phyloP scores from a whole-genome alignment of 148 eudicot species.

The Pharnaceum exiguum region DNA sequence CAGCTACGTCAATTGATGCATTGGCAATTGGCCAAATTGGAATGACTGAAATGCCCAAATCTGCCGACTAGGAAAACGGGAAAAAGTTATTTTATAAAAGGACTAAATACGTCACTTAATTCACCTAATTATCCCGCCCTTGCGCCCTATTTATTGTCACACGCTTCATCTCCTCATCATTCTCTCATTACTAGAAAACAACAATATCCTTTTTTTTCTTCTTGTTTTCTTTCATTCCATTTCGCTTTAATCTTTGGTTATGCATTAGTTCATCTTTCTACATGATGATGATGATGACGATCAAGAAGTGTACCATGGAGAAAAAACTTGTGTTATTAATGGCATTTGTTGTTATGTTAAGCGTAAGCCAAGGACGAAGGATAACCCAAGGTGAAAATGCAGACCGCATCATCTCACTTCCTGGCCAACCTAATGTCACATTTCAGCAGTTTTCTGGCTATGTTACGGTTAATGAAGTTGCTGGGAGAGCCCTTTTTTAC shows the following conservation, averaged over 20 bases:
- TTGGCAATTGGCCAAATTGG: no score
- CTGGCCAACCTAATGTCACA: constrained; percentile 76
- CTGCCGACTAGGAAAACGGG: no score
- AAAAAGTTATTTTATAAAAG: no score
- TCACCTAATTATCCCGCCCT: no score
- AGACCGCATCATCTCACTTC: constrained; percentile 59
- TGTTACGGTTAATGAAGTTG: constrained; percentile 59
- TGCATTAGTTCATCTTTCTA: background rate
- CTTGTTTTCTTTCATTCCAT: no score
- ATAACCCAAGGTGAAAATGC: constrained; percentile 35
- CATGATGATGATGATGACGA: background rate
- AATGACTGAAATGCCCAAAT: no score
- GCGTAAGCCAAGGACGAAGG: background rate
- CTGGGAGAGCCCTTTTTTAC: constrained; percentile 86
- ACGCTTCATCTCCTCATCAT: constrained; percentile 1
- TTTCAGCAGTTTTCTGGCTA: constrained; percentile 84
- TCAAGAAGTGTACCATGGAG: background rate
- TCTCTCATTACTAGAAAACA: background rate
- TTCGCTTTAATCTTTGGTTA: no score
- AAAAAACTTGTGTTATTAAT: background rate
- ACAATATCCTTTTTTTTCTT: background rate
- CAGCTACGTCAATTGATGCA: no score
- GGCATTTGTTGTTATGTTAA: background rate
- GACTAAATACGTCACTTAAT: no score
- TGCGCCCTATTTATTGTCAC: constrained; percentile 17